phyloP scores from a whole-genome alignment of 1,139 yeast genomes.

The Torulaspora globosa region DNA sequence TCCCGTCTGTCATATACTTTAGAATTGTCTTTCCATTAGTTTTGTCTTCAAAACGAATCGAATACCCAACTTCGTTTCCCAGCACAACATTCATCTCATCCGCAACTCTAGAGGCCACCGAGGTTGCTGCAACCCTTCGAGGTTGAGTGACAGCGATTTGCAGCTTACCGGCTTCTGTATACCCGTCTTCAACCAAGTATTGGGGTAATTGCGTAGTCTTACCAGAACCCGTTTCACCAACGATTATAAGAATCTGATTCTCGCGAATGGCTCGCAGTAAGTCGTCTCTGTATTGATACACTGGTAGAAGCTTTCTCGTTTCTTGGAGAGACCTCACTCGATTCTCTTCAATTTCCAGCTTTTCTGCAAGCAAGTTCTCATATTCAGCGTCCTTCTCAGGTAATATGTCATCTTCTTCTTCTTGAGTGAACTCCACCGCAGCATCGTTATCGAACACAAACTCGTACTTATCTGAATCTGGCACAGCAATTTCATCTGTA shows the following conservation, averaged over 20 bases:
- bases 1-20: constrained; percentile 88
- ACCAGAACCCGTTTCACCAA: constrained; percentile 98
- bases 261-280: constrained; percentile 54
- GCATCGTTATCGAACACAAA: constrained; percentile 82
- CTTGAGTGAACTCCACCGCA: constrained; percentile 60
- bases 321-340: constrained; percentile 42
- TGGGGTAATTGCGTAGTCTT: constrained; percentile 95
- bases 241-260: constrained; percentile 77
- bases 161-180: constrained; percentile 46
- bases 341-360: constrained; percentile 43
- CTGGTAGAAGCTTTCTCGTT: constrained; percentile 48
- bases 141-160: constrained; percentile 72
- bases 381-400: constrained; percentile 32
- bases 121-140: constrained; percentile 67
- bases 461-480: constrained; percentile 58
- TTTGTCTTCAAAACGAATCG: constrained; percentile 61
- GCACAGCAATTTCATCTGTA: constrained; percentile 45
- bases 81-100: constrained; percentile 57
- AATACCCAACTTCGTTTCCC: constrained; percentile 64
- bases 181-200: constrained; percentile 77
- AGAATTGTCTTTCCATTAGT: constrained; percentile 54
- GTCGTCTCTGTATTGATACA: constrained; percentile 56
- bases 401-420: constrained; percentile 44
- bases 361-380: constrained; percentile 33
- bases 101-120: constrained; percentile 65